A percentile compares a stretch with the other conserved stretches of the same genome.
Conservation (phyloP, 2,329 filamentous ascomycete genomes). For the Penicillium digitatum region DNA sequence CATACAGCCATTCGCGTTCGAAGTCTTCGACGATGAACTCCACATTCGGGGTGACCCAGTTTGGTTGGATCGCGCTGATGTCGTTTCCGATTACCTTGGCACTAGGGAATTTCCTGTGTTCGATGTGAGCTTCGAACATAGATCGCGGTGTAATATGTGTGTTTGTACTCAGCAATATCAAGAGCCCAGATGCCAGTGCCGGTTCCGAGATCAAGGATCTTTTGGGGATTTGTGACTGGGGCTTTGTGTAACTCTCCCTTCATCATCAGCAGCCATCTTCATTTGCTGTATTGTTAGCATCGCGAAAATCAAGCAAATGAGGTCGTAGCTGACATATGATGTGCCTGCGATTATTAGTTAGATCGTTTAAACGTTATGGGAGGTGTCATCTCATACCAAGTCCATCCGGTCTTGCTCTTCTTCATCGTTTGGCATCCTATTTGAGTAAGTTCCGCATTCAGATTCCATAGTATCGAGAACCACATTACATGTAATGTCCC, state of each 20-base stretch:
- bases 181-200: too few relatives aligned
- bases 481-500: constrained; percentile 4
- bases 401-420: constrained; percentile 13
- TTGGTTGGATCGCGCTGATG: too few relatives aligned
- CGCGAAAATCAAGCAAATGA: background rate
- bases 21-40: too few relatives aligned
- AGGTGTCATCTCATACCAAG: background rate
- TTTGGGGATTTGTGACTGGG: too few relatives aligned
- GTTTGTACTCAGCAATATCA: too few relatives aligned
- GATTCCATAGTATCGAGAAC: background rate
- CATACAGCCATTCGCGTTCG: too few relatives aligned
- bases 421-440: constrained; percentile 11
- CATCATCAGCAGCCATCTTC: constrained; percentile 6
- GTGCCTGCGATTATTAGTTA: background rate
- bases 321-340: background rate
- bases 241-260: background rate
- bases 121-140: too few relatives aligned
- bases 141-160: too few relatives aligned
- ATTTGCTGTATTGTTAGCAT: background rate
- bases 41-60: too few relatives aligned
- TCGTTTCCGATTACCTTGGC: too few relatives aligned
- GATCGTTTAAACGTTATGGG: background rate
- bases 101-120: too few relatives aligned
- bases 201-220: too few relatives aligned
- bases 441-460: background rate